Evolutionary conservation across 768 basidiomycete genomes (phyloP), one percentile per base, ranked within the genome.

Genomic region (Rhodotorula paludigena): DNA sequence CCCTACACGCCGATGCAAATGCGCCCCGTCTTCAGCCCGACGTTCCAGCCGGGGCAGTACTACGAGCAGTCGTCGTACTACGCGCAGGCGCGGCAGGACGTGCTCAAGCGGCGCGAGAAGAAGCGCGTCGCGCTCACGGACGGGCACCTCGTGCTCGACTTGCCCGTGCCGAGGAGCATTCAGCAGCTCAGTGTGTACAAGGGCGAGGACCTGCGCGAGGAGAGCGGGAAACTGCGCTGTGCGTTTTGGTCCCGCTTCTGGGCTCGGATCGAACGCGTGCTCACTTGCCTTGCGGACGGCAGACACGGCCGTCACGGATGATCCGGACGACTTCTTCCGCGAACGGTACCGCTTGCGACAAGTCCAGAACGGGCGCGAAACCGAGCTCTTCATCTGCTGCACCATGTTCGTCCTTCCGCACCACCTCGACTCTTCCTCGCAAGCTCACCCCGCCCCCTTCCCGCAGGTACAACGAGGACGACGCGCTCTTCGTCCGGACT

Each of bases 321-420:
- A 70, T 39, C 69, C 69, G 6, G 64, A 70, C 56, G 69, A 70
- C 57, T 70, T 70, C 20, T 52, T 58, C 11, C 45, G 56, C 76
- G 85, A 85, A 55, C 87, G 89, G 11, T 93, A 89, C 78, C 88
- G 86, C 64, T 81, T 97, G 41, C 82, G 92, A 58, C 92, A 96
- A 77, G 88, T 87, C 76, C 84, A 89, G 75, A 83, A 78, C 62
- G 85, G 85, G 30, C 82, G 91, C 60, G 83, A 86, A 62, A 94
- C 92, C 23, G 92, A 97, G 76, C 76, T 96, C 61, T 89, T 92
- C 80, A 88, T 97, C 77, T 89, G 90, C 64, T 89, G 93, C 72
- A 96, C 92, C 36, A 92, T 96, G 92, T 94, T 87, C 77, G 94
- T 49, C 30, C 10, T 30, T 25, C 21, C 28, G 15, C 10, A 14